Conservation (phyloP, 495 filamentous ascomycete species). For the Bryoglossum gracile region DNA sequence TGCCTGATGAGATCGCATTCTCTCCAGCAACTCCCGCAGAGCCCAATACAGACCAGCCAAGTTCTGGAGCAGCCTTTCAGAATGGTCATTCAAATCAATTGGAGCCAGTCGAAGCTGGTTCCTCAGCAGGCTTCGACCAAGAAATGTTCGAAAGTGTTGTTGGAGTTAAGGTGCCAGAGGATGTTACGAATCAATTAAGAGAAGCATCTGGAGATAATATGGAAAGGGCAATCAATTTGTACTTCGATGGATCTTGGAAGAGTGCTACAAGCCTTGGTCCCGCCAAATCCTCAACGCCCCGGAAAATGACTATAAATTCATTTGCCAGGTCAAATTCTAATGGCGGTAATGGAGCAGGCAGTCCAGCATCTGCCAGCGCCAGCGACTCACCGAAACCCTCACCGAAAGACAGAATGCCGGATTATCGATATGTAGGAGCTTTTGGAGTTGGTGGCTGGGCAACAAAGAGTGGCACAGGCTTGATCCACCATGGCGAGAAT, state of each 20-base stretch:
- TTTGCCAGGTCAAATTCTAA: conserved; percentile 16
- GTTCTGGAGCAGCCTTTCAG: not conserved
- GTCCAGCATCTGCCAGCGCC: conserved; percentile 12
- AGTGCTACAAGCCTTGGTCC: not conserved
- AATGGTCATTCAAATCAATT: conserved; percentile 5
- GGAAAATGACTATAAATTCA: conserved; percentile 17
- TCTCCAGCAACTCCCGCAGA: not conserved
- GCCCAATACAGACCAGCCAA: not conserved
- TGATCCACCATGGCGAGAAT: conserved; percentile 68
- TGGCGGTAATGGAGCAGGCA: conserved; percentile 9
- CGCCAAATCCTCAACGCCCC: conserved; percentile 1
- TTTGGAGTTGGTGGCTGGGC: conserved; percentile 91
- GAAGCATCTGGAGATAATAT: conserved; percentile 54
- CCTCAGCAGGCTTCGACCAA: conserved; percentile 49
- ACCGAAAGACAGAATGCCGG: conserved; percentile 39
- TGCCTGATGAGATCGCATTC: conserved; percentile 20
- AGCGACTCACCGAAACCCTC: conserved; percentile 12
- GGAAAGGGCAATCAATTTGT: conserved; percentile 72
- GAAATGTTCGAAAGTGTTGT: conserved; percentile 63
- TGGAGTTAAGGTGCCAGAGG: conserved; percentile 51
- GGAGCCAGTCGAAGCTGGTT: conserved; percentile 6
- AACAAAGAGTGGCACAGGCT: conserved; percentile 68
- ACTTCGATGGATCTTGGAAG: conserved; percentile 91
- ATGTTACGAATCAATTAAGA: conserved; percentile 44
- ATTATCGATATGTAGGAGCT: conserved; percentile 74